Base-by-base conservation (phyloP, 257 asterid genomes). In the Mentha longifolia region DNA sequence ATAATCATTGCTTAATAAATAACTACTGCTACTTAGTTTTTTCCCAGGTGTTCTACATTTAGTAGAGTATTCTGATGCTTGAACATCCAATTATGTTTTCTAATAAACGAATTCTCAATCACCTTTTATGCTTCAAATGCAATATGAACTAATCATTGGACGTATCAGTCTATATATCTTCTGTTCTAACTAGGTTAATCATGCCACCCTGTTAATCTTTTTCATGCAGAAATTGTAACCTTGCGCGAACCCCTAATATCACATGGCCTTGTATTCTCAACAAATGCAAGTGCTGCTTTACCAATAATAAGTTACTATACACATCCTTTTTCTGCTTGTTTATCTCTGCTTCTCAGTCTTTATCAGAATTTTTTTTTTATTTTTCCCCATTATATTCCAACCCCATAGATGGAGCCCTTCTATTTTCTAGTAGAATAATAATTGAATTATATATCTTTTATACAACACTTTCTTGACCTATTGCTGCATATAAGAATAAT, bases 161-260 rank as follows among this genome's bases (percentile, higher is more conserved):
- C 60, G 60, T 41, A 59, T 8, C 1, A 10, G 17, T 47, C 28
- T 35, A 52, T 60, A 14, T 31, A 43, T 57, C 56, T 56, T 56
- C 22, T 54, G 19, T 39, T 56, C 39, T 10, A 0, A 57, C 14
- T 14, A 25, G 5, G 5, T 56, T 10, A 35, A n/a, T n/a, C 22
- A 15, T 9, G 10, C 45, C 15, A 4, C 28, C 37, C 28, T 5
- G 2, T 8, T 17, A 33, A 12, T 31, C 8, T 39, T 67, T 41
- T 61, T 51, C 35, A 3, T 54, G 35, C 12, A 16, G 15, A 54
- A 46, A 11, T 47, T 9, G 17, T 62, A 31, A 61, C 54, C 47
- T 60, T 61, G 37, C 43, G 12, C 54, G 57, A 57, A 39, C 62
- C 54, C 73, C 25, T 22, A 46, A 35, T 39, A 15, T 46, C 66